Percentiles rank a stretch among this genome's conserved stretches.
These are phyloP conservation scores for Saccharum officinarum DNA, from an alignment of 176 grass and related monocot genomes.

Conservation along the genomic window DNA sequence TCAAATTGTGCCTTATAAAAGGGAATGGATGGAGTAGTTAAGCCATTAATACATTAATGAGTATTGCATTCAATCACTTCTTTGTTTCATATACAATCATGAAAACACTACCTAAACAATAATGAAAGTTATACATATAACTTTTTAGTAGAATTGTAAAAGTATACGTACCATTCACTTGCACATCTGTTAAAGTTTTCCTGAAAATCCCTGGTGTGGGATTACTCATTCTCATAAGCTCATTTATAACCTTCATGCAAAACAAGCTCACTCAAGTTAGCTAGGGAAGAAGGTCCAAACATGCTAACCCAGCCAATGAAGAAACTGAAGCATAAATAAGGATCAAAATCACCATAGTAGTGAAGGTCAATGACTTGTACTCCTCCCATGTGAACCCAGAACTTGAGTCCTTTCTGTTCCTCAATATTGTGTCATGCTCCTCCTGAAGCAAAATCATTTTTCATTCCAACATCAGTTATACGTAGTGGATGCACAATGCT, in stretches of 20 bases:
- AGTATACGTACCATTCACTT: conserved; percentile 21
- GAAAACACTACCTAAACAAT: too few relatives aligned
- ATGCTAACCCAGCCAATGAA: not conserved
- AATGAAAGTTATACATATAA: too few relatives aligned
- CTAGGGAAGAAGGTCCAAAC: not conserved
- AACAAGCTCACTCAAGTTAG: not conserved
- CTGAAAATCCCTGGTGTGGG: not conserved
- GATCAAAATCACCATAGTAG: not conserved
- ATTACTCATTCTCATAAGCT: conserved; percentile 25
- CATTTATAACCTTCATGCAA: conserved; percentile 22
- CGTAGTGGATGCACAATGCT: not conserved
- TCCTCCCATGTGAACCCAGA: conserved; percentile 25
- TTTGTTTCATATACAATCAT: too few relatives aligned
- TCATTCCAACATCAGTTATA: too few relatives aligned
- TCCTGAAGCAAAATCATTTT: not conserved
- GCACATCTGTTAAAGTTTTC: conserved; percentile 12
- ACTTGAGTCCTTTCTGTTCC: not conserved
- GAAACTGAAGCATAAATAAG: not conserved
- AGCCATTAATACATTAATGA: too few relatives aligned
- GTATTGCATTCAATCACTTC: too few relatives aligned
- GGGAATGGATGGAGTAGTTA: too few relatives aligned
- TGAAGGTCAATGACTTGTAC: conserved; percentile 34
- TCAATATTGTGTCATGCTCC: conserved; percentile 9
- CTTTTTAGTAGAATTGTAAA: too few relatives aligned
- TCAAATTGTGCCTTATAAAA: too few relatives aligned